Conservation (phyloP, 148 eudicot species). For the Fallopia convolvulus region DNA sequence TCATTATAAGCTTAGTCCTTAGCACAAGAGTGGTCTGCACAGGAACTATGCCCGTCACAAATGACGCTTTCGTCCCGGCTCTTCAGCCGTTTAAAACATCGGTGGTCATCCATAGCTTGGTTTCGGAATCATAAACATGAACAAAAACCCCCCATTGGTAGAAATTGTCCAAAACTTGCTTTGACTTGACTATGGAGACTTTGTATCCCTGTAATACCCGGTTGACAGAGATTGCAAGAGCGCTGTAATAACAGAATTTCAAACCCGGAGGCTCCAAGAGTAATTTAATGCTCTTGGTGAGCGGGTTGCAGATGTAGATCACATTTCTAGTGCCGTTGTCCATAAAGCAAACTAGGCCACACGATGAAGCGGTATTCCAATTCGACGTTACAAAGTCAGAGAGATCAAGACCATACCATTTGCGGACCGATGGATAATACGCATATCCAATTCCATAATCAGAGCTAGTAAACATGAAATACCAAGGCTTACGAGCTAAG, state of each 20-base stretch:
- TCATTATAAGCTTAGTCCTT: too few relatives aligned
- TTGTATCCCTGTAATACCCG: constrained; percentile 35
- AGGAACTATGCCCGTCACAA: too few relatives aligned
- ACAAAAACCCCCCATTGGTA: constrained; percentile 76
- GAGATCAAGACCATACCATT: constrained; percentile 75
- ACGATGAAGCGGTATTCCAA: constrained; percentile 82
- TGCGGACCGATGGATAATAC: constrained; percentile 60
- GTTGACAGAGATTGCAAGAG: constrained; percentile 63
- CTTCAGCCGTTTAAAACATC: constrained; percentile 77
- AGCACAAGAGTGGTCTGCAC: too few relatives aligned
- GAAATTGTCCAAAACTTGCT: constrained; percentile 65
- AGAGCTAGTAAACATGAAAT: constrained; percentile 86
- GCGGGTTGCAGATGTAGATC: constrained; percentile 68
- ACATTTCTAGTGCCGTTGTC: constrained; percentile 53
- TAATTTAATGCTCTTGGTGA: constrained; percentile 36
- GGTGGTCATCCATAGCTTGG: constrained; percentile 50
- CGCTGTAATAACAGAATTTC: constrained; percentile 57
- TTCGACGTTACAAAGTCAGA: constrained; percentile 66
- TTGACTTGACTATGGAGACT: constrained; percentile 68
- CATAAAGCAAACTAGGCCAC: constrained; percentile 92
- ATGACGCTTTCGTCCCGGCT: constrained; percentile 85
- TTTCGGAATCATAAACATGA: constrained; percentile 55
- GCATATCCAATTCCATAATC: constrained; percentile 74
- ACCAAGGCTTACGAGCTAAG: constrained; percentile 71
- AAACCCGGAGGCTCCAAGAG: constrained; percentile 53